phyloP scores from a whole-genome alignment of 129 eudicot species.

The Artemisia argyi region DNA sequence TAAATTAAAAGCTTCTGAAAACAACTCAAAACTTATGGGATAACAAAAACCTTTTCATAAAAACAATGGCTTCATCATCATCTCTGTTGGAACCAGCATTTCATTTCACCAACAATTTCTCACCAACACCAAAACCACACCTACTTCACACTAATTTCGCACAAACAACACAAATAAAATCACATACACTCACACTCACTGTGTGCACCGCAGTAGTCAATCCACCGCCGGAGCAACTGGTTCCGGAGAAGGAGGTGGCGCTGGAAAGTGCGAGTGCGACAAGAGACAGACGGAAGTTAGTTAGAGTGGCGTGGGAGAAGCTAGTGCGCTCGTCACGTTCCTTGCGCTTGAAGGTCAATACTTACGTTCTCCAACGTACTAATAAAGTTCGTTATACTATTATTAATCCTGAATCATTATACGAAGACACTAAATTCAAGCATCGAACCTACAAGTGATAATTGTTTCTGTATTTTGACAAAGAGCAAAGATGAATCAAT shows the following conservation, averaged over 20 bases:
- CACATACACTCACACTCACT: not conserved
- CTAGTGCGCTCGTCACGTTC: slow-evolving; percentile 95
- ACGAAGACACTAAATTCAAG: too few relatives aligned
- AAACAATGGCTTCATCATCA: slow-evolving; percentile 14
- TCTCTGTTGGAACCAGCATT: not conserved
- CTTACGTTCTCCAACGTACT: slow-evolving; percentile 93
- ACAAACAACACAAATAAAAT: not conserved
- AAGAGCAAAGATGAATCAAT: too few relatives aligned
- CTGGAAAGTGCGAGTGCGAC: slow-evolving; percentile 40
- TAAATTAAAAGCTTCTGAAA: too few relatives aligned
- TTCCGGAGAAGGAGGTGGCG: slow-evolving; percentile 11
- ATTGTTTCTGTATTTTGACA: too few relatives aligned
- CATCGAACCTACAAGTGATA: too few relatives aligned
- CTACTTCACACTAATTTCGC: slow-evolving; percentile 5
- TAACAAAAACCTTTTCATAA: too few relatives aligned
- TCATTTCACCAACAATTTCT: slow-evolving; percentile 29
- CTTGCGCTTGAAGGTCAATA: slow-evolving; percentile 65
- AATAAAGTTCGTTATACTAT: slow-evolving; percentile 40
- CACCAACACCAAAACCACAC: slow-evolving; percentile 21
- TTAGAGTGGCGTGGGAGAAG: slow-evolving; percentile 93
- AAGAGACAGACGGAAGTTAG: slow-evolving; percentile 69
- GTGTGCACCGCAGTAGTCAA: slow-evolving; percentile 22
- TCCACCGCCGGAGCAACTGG: slow-evolving; percentile 32
- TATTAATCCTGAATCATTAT: too few relatives aligned
- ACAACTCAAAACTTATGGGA: too few relatives aligned